phyloP scores from a whole-genome alignment of 108 stramenopile genomes.

The Cyclotella baltica region DNA sequence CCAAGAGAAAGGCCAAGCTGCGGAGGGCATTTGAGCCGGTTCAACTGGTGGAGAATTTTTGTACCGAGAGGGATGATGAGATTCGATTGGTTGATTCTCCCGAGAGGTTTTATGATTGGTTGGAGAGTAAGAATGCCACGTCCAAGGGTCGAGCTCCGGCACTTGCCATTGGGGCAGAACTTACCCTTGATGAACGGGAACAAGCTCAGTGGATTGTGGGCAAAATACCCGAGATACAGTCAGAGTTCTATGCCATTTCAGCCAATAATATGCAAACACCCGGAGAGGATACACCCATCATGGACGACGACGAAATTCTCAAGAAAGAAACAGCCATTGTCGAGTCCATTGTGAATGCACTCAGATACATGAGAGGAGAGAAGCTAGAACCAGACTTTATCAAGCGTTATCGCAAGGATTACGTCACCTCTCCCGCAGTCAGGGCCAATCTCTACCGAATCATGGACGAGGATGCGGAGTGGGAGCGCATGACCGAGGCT shows the following conservation, averaged over 20 bases:
- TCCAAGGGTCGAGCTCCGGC: conserved; percentile 16
- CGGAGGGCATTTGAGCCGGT: conserved; percentile 90
- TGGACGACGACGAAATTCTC: conserved; percentile 47
- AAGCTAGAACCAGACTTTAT: conserved; percentile 88
- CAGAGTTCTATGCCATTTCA: conserved; percentile 58
- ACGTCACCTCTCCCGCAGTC: conserved; percentile 75
- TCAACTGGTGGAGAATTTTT: conserved; percentile 90
- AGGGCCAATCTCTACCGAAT: conserved; percentile 77
- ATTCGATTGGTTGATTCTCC: conserved; percentile 78
- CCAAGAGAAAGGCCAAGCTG: conserved; percentile 78
- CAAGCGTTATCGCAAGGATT: conserved; percentile 78
- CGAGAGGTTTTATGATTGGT: conserved; percentile 86
- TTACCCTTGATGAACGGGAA: conserved; percentile 76
- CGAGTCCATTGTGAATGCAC: conserved; percentile 70
- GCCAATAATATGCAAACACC: conserved; percentile 17
- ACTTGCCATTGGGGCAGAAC: conserved; percentile 42
- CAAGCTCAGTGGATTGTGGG: conserved; percentile 85
- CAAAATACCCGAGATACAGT: conserved; percentile 73
- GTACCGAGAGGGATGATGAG: conserved; percentile 90
- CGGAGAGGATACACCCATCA: conserved; percentile 34
- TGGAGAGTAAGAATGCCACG: conserved; percentile 52
- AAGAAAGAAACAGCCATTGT: conserved; percentile 63
- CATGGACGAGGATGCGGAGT: conserved; percentile 88
- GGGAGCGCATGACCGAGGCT: conserved; percentile 73
- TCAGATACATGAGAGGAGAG: conserved; percentile 79